These are phyloP conservation scores for Discostella stelligeroides DNA, from an alignment of 108 stramenopile genomes.

Conservation along the genomic window DNA sequence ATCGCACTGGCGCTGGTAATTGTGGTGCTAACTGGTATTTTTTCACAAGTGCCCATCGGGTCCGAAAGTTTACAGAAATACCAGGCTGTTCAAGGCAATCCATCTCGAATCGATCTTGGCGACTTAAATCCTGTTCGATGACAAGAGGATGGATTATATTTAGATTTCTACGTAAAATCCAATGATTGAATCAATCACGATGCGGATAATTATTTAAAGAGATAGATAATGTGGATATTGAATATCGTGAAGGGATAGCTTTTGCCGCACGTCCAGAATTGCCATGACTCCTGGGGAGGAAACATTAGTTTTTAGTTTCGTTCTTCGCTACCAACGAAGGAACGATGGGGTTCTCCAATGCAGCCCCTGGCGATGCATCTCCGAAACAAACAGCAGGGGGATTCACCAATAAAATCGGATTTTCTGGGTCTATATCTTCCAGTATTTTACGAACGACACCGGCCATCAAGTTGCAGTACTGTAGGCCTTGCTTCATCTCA, in stretches of 20 bases:
- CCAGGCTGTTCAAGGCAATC: constrained; percentile 37
- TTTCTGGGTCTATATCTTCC: constrained; percentile 60
- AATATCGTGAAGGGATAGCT: no score
- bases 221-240: no score
- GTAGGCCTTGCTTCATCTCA: constrained; percentile 64
- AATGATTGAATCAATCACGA: no score
- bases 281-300: no score
- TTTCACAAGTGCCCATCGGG: constrained; percentile 43
- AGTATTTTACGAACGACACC: constrained; percentile 58
- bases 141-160: no score
- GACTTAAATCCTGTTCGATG: constrained; percentile 45
- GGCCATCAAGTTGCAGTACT: constrained; percentile 65
- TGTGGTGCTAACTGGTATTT: constrained; percentile 30
- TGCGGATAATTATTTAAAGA: no score
- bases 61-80: constrained; percentile 37
- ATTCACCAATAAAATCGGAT: constrained; percentile 34
- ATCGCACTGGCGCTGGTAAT: constrained; percentile 29
- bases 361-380: not conserved
- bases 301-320: no score
- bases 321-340: no score
- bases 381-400: constrained; percentile 1
- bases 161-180: not conserved
- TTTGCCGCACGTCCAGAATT: no score
- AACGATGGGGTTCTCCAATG: no score
- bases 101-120: constrained; percentile 48